Percentiles rank a stretch among this genome's conserved stretches.
Conservation (phyloP, 2,329 filamentous ascomycete species). For the Ophiostoma tasmaniense region DNA sequence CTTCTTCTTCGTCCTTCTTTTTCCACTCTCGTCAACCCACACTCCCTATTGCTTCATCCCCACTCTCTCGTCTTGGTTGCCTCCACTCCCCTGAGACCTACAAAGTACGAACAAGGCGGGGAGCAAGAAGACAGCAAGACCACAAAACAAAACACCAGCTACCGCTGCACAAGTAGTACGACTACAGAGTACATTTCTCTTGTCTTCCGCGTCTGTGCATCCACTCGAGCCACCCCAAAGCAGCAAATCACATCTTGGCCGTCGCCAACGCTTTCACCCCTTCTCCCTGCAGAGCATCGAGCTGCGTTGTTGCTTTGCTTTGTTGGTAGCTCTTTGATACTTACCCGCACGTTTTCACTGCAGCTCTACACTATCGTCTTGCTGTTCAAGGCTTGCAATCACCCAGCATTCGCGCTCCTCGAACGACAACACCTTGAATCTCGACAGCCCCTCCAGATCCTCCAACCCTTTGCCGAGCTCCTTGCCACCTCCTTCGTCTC, state of each 20-base stretch:
- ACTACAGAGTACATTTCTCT: neutral
- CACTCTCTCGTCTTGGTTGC: constrained; percentile 5
- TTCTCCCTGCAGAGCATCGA: neutral
- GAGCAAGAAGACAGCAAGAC: constrained; percentile 8
- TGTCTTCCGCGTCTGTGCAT: neutral
- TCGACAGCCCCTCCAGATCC: neutral
- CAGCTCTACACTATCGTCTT: neutral
- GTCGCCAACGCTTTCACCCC: neutral
- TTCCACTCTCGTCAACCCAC: neutral
- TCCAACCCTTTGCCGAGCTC: neutral
- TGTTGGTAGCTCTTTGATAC: neutral
- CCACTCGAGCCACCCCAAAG: neutral
- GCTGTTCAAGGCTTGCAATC: neutral
- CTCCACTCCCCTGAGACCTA: constrained; percentile 7
- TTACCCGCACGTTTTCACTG: neutral
- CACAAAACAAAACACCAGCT: neutral
- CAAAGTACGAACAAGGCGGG: neutral
- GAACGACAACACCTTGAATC: neutral
- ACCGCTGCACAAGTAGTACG: neutral
- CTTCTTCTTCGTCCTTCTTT: neutral
- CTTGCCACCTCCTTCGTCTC: neutral
- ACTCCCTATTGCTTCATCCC: neutral
- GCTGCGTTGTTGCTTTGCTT: neutral
- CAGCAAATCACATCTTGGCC: neutral
- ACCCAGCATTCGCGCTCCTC: neutral